Base-by-base conservation (phyloP, 108 stramenopile genomes). In the Mediolabrus comicus region DNA sequence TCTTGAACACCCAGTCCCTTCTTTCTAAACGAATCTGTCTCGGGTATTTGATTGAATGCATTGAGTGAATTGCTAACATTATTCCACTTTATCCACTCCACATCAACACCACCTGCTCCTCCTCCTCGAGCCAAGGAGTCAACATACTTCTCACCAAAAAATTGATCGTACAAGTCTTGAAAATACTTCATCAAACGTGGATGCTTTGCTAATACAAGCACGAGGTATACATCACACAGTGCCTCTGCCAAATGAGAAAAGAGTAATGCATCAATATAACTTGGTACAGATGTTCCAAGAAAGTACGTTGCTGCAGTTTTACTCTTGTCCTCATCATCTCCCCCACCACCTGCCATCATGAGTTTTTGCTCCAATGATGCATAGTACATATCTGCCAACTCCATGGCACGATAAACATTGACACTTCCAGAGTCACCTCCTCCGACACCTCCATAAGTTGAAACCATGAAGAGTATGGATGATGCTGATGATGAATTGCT, bases 211-310 rank as follows among this genome's bases (percentile, higher is more conserved):
- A 92, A 62, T 19, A 89, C 65, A 11, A 80, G 73, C 5, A 89
- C 84, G 35, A 92, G 67, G 62, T 92, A 81, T 3, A 89, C 81
- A 69, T 92, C 83, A 58, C 78, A 76, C 9, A 89, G 68, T 12
- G 90, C 90, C 16, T 88, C 85, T 8, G 86, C 86, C 43, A 92
- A 59, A 67, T 88, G 87, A 10, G 80, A 84, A 85, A 88, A 92
- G 2, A 92, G 38, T 1, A 83, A 39, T 13, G 75, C 84, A 71
- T 92, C 90, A 10, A 86, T 66, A 51, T 63, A 38, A 12, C 83
- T 76, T 6, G 85, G 87, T n/a, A 62, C 36, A 10, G 36, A 24
- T 6, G 84, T 83, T 59, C 83, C 81, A 58, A 87, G 70, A 16
- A 88, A 59, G 59, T 58, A 86, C 10, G 31, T 49, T 10, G 39